Conservation (phyloP, 1,284 basidiomycete genomes). For the Earliella scabrosa region DNA sequence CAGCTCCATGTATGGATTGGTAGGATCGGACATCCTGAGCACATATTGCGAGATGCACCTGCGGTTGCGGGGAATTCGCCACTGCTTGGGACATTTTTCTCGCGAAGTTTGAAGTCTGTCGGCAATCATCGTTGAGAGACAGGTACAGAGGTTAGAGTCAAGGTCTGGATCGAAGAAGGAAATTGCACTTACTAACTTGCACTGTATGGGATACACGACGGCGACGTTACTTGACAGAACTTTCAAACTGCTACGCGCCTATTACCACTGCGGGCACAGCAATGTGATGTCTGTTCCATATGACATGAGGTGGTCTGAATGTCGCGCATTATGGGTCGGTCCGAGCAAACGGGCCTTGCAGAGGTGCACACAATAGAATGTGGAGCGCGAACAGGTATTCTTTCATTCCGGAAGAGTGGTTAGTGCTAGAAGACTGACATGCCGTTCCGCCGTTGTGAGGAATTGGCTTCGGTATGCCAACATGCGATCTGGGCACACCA, state of each 20-base stretch:
- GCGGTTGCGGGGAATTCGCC: constrained; percentile 3
- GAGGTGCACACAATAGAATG: too few species aligned
- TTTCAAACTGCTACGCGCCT: background rate
- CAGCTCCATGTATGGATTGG: background rate
- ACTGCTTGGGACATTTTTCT: background rate
- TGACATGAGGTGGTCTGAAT: background rate
- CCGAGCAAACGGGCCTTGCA: background rate
- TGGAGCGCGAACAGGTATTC: too few species aligned
- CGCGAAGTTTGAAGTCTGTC: background rate
- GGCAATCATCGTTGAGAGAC: background rate
- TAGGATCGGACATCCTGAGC: background rate
- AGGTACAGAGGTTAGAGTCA: background rate
- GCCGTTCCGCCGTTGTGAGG: too few species aligned
- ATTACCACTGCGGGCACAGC: constrained; percentile 2
- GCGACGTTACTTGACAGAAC: background rate
- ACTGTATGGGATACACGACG: background rate
- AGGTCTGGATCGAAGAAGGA: background rate
- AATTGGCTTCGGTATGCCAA: too few species aligned
- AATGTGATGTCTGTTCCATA: background rate
- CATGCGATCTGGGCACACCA: too few species aligned
- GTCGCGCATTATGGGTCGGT: background rate
- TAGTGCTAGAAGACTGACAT: background rate
- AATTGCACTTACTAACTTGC: background rate
- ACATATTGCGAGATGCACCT: constrained; percentile 1
- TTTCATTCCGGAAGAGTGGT: too few species aligned